A percentile compares a stretch with the other conserved stretches of the same genome.
Evolutionary conservation across 177 flowering plant genomes (phyloP).

Genomic region (Vitis hybrid): DNA sequence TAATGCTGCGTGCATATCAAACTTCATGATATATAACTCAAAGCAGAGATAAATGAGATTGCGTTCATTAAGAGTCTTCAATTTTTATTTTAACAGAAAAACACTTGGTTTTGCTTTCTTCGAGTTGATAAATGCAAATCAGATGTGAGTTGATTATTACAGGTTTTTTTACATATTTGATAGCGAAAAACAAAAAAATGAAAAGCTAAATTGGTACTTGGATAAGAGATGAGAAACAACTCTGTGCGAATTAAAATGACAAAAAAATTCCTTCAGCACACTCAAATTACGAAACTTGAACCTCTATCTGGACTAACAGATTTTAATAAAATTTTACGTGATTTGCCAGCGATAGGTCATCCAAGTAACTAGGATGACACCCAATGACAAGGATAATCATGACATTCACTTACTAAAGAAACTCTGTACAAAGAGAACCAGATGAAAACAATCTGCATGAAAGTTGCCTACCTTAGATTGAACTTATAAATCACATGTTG

Average conservation of each 20-base stretch:
- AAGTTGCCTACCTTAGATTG: slow-evolving; percentile 48
- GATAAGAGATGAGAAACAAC: neutral
- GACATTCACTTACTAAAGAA: neutral
- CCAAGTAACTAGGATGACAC: too few relatives aligned
- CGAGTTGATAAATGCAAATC: neutral
- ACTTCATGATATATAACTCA: too few relatives aligned
- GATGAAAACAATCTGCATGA: neutral
- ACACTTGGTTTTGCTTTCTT: neutral
- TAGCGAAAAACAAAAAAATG: neutral
- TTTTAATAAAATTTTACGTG: too few relatives aligned
- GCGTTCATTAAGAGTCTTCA: too few relatives aligned
- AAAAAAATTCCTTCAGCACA: too few relatives aligned
- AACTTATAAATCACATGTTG: slow-evolving; percentile 53
- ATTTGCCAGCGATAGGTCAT: too few relatives aligned
- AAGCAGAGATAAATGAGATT: too few relatives aligned
- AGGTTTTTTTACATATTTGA: neutral
- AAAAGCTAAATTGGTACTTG: neutral
- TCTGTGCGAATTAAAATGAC: too few relatives aligned
- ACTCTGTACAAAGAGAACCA: neutral
- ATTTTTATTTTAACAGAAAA: too few relatives aligned
- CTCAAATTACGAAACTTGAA: too few relatives aligned
- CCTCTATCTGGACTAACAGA: too few relatives aligned
- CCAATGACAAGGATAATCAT: neutral
- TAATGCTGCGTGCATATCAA: too few relatives aligned
- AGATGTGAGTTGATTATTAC: neutral